phyloP scores from a whole-genome alignment of 108 stramenopile genomes.

The Cyclostephanos tholiformis region DNA sequence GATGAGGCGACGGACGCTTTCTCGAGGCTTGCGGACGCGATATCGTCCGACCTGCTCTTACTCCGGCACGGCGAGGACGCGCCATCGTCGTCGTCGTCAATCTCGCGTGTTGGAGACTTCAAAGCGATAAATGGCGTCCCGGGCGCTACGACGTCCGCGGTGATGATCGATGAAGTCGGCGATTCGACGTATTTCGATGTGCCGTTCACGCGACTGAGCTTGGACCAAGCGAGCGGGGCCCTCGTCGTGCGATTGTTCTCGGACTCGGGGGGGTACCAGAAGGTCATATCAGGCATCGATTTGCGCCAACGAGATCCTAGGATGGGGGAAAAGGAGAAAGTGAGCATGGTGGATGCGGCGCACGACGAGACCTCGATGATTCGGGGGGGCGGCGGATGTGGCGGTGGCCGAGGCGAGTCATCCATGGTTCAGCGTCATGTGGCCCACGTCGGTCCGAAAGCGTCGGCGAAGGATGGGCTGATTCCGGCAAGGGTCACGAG shows the following conservation, averaged over 20 bases:
- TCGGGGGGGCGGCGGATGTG: slow-evolving; percentile 20
- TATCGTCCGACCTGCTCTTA: slow-evolving; percentile 71
- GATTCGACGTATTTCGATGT: slow-evolving; percentile 59
- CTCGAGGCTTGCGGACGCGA: slow-evolving; percentile 60
- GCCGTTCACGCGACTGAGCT: slow-evolving; percentile 57
- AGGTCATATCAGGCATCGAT: slow-evolving; percentile 48
- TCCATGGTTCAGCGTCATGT: slow-evolving; percentile 46
- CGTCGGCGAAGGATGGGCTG: slow-evolving; percentile 23
- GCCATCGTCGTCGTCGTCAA: slow-evolving; percentile 15
- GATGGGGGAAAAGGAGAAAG: slow-evolving; percentile 58
- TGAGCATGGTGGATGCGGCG: background rate
- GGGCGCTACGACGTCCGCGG: slow-evolving; percentile 15
- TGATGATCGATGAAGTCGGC: slow-evolving; percentile 46
- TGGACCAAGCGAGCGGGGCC: slow-evolving; percentile 44
- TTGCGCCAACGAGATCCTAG: slow-evolving; percentile 75
- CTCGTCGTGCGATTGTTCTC: slow-evolving; percentile 73
- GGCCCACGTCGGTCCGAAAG: slow-evolving; percentile 9
- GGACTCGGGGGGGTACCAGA: slow-evolving; percentile 75
- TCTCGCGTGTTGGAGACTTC: no score
- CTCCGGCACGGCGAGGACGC: slow-evolving; percentile 55
- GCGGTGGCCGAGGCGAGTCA: slow-evolving; percentile 29
- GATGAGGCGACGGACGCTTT: slow-evolving; percentile 56
- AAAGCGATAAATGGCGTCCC: no score
- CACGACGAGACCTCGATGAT: background rate
- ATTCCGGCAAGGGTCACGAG: slow-evolving; percentile 66